Conservation (phyloP, 1,284 basidiomycete species). For the Sanghuangporus baumii region DNA sequence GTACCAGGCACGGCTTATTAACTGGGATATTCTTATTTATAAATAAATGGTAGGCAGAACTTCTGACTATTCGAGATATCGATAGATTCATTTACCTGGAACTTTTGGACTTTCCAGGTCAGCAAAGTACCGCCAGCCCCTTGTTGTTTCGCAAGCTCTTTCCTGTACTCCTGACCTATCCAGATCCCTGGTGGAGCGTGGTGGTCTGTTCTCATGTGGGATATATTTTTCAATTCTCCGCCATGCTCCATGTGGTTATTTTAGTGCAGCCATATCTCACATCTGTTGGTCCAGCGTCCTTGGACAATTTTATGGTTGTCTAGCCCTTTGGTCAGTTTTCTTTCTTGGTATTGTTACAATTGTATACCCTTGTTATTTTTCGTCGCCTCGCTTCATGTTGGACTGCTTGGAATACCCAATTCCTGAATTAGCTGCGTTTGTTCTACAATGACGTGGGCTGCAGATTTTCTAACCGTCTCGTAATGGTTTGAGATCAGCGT, state of each 20-base stretch:
- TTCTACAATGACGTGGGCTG: not conserved
- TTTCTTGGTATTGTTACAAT: not conserved
- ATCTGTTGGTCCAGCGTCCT: not conserved
- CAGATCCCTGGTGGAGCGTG: slow-evolving; percentile 9
- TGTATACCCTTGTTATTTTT: not conserved
- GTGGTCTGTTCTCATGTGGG: slow-evolving; percentile 2
- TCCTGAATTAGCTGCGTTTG: not conserved
- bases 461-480: not conserved
- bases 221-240: not conserved
- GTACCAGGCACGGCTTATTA: not conserved
- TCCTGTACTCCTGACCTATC: not conserved
- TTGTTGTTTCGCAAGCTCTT: not conserved
- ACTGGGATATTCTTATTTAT: not conserved
- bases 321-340: not conserved
- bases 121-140: not conserved
- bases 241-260: not conserved
- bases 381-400: not conserved
- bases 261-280: not conserved
- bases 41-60: not conserved
- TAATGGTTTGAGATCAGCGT: not conserved
- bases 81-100: not conserved
- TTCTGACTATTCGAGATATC: not conserved
- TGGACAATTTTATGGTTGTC: not conserved
- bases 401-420: not conserved
- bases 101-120: not conserved